phyloP scores from a whole-genome alignment of 306 rosid species.

The Pyrus bretschneideri region DNA sequence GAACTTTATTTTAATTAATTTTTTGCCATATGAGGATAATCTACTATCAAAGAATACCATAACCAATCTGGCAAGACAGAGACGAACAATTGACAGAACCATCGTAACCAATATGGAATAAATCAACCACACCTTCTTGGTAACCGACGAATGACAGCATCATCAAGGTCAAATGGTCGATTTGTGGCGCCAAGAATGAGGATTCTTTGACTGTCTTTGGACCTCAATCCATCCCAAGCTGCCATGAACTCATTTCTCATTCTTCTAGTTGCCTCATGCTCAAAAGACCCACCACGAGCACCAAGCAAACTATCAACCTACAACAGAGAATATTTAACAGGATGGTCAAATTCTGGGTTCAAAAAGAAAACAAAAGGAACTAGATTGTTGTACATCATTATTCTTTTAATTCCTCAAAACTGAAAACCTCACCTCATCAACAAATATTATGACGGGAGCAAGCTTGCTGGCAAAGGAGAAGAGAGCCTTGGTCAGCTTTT shows the following conservation, averaged over 20 bases:
- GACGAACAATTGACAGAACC: neutral
- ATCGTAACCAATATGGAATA: neutral
- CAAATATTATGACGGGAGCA: conserved; percentile 94
- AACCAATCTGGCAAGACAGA: neutral
- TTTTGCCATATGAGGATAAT: neutral
- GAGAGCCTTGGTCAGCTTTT: conserved; percentile 93
- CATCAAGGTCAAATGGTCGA: conserved; percentile 96
- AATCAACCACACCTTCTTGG: conserved; percentile 69
- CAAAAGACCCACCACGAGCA: conserved; percentile 96
- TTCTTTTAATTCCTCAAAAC: neutral
- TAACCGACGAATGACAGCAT: conserved; percentile 95
- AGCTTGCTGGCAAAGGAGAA: conserved; percentile 98
- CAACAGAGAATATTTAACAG: conserved; percentile 9
- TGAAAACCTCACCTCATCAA: conserved; percentile 67
- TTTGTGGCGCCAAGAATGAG: conserved; percentile 97
- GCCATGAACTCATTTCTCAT: conserved; percentile 99
- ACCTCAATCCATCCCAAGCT: conserved; percentile 98
- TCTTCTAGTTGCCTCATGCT: conserved; percentile 98
- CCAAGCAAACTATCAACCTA: conserved; percentile 99
- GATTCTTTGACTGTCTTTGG: conserved; percentile 89
- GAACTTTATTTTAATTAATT: neutral
- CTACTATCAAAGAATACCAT: neutral
- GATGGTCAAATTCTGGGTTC: neutral
- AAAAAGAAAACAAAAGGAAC: neutral
- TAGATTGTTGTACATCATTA: neutral